Conservation (phyloP, 805 yeast species). For the Suhomyces xylopsoci region DNA sequence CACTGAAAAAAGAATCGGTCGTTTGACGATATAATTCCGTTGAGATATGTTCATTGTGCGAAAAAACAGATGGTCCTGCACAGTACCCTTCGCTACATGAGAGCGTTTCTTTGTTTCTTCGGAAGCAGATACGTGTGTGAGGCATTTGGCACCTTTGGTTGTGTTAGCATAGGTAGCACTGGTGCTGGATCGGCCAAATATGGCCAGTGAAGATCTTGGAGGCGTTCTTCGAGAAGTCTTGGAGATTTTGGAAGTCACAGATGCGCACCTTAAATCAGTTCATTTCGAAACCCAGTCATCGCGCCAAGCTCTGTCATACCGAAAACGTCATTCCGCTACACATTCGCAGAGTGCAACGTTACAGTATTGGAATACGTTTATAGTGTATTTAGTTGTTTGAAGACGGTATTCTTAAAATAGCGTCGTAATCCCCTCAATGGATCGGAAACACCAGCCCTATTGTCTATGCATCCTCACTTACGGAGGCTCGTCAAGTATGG, state of each 20-base stretch:
- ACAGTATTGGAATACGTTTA: not conserved
- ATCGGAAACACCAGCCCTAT: not conserved
- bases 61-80: not conserved
- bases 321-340: not conserved
- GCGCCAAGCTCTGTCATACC: not conserved
- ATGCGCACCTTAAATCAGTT: not conserved
- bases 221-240: not conserved
- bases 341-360: not conserved
- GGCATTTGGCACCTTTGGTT: not conserved
- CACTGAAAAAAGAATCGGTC: not conserved
- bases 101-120: not conserved
- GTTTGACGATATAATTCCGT: not conserved
- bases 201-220: not conserved
- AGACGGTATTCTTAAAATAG: not conserved
- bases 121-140: not conserved
- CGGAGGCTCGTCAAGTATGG: not conserved
- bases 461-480: not conserved
- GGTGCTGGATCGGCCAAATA: not conserved
- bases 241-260: not conserved
- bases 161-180: not conserved
- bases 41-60: not conserved
- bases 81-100: constrained; percentile 2
- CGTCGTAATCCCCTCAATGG: not conserved
- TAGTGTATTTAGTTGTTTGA: not conserved
- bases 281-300: not conserved